Evolutionary conservation across 495 filamentous ascomycete genomes (phyloP).

Genomic region (Aspergillus biplanus): DNA sequence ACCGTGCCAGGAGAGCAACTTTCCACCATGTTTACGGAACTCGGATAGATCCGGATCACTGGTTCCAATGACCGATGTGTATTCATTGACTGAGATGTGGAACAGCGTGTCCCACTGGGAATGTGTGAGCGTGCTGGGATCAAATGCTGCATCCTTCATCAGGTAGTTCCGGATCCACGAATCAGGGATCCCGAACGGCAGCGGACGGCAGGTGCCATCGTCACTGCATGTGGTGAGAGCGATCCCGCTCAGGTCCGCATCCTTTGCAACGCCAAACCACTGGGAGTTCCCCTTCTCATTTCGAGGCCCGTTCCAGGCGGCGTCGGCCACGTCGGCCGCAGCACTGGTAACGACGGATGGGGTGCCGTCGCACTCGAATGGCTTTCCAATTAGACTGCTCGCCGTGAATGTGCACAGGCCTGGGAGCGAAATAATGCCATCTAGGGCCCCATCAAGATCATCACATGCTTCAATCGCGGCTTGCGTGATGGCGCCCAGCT

Average conservation of each 20-base stretch:
- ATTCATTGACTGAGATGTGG: too few relatives aligned
- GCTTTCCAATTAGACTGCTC: slow-evolving; percentile 49
- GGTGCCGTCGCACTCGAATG: background rate
- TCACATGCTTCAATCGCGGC: slow-evolving; percentile 51
- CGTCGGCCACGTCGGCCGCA: background rate
- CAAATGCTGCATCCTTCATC: background rate
- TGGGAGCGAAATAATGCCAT: slow-evolving; percentile 61
- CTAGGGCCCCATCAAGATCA: slow-evolving; percentile 55
- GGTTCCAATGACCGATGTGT: too few relatives aligned
- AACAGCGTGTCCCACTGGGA: too few relatives aligned
- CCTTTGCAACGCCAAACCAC: too few relatives aligned
- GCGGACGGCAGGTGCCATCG: too few relatives aligned
- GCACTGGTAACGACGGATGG: background rate
- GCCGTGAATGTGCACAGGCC: slow-evolving; percentile 54
- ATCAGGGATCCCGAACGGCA: too few relatives aligned
- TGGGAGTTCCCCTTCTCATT: background rate
- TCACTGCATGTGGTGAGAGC: too few relatives aligned
- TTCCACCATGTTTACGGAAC: too few relatives aligned
- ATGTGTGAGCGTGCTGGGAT: too few relatives aligned
- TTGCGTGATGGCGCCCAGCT: slow-evolving; percentile 48
- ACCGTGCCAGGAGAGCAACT: too few relatives aligned
- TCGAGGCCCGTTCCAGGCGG: background rate
- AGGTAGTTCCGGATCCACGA: background rate
- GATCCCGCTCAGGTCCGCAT: too few relatives aligned
- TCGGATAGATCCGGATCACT: too few relatives aligned